Base-by-base conservation (phyloP, 305 asterid species). In the Fraxinus ornus region DNA sequence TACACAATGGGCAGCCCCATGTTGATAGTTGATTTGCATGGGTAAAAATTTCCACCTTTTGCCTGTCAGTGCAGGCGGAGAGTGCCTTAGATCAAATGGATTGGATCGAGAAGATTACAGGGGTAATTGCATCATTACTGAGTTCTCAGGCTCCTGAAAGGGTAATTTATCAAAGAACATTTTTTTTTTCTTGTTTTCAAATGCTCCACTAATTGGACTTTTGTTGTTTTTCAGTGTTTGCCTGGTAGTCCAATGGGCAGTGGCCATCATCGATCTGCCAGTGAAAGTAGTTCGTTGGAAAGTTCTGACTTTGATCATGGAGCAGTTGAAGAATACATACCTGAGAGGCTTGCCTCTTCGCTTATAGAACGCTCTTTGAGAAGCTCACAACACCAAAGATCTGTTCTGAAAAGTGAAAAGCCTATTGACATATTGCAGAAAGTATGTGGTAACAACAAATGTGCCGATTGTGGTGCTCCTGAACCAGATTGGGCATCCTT, bases 401-500 rank as follows among this genome's bases (percentile, higher is more conserved):
- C 85, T 82, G 88, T 88, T 88, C 83, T 77, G 68, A 97, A 90
- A 90, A 85, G 35, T 30, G 99, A 92, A 87, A 95, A 96, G 91
- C 98, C 99, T 75, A 97, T 97, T 62, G 98, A 92, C 76, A 86
- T 91, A 13, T 86, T 97, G 68, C 88, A 90, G 79, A 94, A 90
- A 91, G 98, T 97, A 22, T 86, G 90, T 72, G 99, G 99, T 76
- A 97, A 97, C 82, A 98, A 94, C 68, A 97, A 73, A 64, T 97
- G 99, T 83, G 95, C 98, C 44, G 99, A 97, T 86, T 97, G 99
- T 88, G 97, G 98, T 86, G 94, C 98, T 39, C 66, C 91, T 35
- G 99, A 95, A 81, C 99, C 99, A 21, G 99, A 97, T 86, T 97
- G 99, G 99, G 97, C 99, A 75, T 97, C 98, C 73, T 87, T 97